Evolutionary conservation across 1,284 basidiomycete genomes (phyloP).

Genomic region (Pholiota adiposa): DNA sequence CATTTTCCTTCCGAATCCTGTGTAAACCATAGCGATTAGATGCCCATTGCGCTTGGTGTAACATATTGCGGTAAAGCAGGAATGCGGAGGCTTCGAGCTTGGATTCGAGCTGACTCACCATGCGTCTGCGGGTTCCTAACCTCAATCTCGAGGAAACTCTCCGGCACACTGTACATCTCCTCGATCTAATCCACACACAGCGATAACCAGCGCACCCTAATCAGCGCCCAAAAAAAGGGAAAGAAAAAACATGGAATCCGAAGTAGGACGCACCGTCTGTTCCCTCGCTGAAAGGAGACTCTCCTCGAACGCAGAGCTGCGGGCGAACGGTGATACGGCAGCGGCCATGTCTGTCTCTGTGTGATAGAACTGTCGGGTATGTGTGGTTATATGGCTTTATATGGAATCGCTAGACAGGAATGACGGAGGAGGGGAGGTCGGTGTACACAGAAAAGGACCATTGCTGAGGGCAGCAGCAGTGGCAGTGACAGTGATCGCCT

Average conservation of each 20-base stretch:
- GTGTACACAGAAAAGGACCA: not conserved
- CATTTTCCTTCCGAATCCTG: conserved; percentile 96
- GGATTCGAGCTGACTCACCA: conserved; percentile 55
- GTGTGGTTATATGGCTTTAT: not conserved
- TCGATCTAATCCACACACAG: conserved; percentile 68
- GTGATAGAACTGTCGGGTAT: not conserved
- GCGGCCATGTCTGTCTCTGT: conserved; percentile 44
- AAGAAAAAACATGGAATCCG: not conserved
- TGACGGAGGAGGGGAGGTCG: not conserved
- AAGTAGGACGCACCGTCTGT: conserved; percentile 71
- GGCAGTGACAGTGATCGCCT: not conserved
- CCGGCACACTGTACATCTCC: conserved; percentile 97
- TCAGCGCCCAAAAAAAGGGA: conserved; percentile 3
- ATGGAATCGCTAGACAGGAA: not conserved
- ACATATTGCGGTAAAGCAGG: not conserved
- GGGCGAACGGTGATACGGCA: conserved; percentile 81
- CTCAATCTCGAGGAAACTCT: conserved; percentile 98
- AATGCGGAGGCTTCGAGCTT: not conserved
- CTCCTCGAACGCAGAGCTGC: conserved; percentile 76
- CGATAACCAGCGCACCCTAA: not conserved
- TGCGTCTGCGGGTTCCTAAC: conserved; percentile 97
- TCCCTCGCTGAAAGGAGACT: conserved; percentile 69
- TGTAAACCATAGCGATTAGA: not conserved
- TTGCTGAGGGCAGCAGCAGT: not conserved
- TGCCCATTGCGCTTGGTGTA: not conserved